phyloP scores from a whole-genome alignment of 2,329 filamentous ascomycete species.

The Fusarium mexicanum region DNA sequence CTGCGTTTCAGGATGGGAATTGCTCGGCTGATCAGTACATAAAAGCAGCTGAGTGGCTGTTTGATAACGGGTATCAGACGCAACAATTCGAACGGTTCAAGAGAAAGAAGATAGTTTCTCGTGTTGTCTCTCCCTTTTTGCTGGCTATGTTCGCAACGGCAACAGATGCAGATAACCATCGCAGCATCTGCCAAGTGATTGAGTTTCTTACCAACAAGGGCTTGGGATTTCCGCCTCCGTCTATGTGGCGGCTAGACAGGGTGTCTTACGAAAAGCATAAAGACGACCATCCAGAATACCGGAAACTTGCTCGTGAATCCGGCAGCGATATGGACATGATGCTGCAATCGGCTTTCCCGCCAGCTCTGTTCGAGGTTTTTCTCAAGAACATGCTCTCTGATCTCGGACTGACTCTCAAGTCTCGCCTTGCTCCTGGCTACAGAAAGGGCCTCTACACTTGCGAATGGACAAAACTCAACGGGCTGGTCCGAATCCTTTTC shows the following conservation, averaged over 20 bases:
- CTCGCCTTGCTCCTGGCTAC: neutral
- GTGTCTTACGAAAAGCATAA: neutral
- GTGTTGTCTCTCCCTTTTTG: neutral
- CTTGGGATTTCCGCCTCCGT: neutral
- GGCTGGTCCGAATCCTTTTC: neutral
- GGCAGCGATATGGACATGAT: neutral
- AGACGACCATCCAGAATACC: neutral
- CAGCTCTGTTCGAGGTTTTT: neutral
- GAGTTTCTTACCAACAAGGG: neutral
- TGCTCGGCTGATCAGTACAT: neutral
- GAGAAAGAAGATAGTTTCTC: neutral
- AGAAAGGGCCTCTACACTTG: too few relatives aligned
- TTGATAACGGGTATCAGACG: neutral
- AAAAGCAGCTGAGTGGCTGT: neutral
- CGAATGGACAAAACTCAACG: fast-evolving
- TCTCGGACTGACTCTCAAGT: neutral
- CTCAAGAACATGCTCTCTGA: neutral
- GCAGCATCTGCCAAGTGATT: neutral
- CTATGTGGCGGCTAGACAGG: neutral
- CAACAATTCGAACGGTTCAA: neutral
- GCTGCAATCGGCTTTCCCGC: neutral
- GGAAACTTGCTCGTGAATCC: neutral
- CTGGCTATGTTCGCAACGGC: neutral
- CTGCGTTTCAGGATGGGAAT: fast-evolving
- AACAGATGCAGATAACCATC: neutral